Percentiles rank a stretch among this genome's conserved stretches.
phyloP scores from a whole-genome alignment of 441 rosid genomes.

The Biscutella laevigata region DNA sequence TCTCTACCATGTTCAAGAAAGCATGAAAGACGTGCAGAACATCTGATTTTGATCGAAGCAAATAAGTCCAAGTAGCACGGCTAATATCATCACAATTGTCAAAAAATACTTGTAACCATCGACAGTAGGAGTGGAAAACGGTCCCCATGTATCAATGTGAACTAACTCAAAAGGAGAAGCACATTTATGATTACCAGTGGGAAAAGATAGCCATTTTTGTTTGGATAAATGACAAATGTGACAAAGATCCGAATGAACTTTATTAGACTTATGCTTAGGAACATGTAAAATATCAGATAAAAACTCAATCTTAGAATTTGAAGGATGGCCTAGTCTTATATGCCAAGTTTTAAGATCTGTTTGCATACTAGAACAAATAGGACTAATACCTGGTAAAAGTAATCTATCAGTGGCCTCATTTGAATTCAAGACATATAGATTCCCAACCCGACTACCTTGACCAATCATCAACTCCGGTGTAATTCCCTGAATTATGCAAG shows the following conservation, averaged over 20 bases:
- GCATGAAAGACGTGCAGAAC: too few relatives aligned
- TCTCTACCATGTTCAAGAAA: too few relatives aligned
- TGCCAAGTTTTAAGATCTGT: too few relatives aligned
- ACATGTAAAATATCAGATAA: too few relatives aligned
- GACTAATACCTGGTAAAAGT: too few relatives aligned
- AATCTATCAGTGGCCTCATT: too few relatives aligned
- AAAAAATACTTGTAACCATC: neutral
- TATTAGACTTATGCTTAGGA: neutral
- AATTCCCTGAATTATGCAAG: neutral
- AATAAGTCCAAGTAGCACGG: too few relatives aligned
- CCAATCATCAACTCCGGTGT: neutral
- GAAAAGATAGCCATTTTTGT: neutral
- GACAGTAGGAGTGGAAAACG: neutral
- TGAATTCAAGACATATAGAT: neutral
- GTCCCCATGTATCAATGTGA: neutral
- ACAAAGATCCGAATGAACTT: neutral
- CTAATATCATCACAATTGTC: too few relatives aligned
- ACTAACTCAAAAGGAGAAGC: neutral
- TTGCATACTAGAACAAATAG: too few relatives aligned
- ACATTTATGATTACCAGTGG: rapidly evolving
- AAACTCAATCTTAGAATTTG: neutral
- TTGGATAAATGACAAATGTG: neutral
- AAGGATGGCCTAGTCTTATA: too few relatives aligned
- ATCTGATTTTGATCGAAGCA: too few relatives aligned
- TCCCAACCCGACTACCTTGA: neutral